These are phyloP conservation scores for Paecilomyces sp. DNA, from an alignment of 2,329 filamentous ascomycete species.

Conservation along the genomic window DNA sequence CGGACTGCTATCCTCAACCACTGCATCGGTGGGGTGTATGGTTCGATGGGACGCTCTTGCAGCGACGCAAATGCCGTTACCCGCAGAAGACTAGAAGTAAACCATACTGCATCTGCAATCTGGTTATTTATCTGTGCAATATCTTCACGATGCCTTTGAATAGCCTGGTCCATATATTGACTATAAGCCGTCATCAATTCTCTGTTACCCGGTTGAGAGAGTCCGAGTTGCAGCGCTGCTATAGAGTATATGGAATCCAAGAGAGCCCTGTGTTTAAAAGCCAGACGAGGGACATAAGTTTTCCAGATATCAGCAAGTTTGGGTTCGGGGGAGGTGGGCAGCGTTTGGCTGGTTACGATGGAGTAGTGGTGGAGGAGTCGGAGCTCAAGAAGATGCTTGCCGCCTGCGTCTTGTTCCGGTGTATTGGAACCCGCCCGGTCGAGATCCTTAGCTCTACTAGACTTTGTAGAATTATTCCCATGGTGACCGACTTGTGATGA, in stretches of 20 bases:
- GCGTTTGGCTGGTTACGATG: constrained; percentile 1
- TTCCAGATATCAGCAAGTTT: constrained; percentile 3
- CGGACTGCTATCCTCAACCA: constrained; percentile 2
- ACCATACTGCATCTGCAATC: constrained; percentile 5
- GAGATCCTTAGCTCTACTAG: neutral
- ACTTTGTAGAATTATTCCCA: neutral
- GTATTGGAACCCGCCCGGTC: neutral
- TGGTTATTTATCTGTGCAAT: constrained; percentile 1
- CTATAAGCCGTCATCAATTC: constrained; percentile 1
- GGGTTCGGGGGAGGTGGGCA: constrained; percentile 3
- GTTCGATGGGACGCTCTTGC: constrained; percentile 2
- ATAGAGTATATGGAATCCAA: constrained; percentile 4
- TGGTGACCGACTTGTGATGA: neutral
- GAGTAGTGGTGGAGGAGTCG: constrained; percentile 4
- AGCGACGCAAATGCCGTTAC: constrained; percentile 1
- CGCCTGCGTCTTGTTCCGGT: constrained; percentile 2
- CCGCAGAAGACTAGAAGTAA: constrained; percentile 6
- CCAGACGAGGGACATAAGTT: neutral
- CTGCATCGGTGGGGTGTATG: constrained; percentile 3
- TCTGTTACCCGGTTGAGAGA: neutral
- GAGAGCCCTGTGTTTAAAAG: constrained; percentile 1
- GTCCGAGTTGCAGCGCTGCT: constrained; percentile 3
- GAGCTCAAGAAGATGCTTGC: constrained; percentile 9
- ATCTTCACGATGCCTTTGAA: constrained; percentile 4
- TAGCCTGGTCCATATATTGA: constrained; percentile 3